Conservation (phyloP, 805 yeast species). For the Komagataella pseudopastoris region DNA sequence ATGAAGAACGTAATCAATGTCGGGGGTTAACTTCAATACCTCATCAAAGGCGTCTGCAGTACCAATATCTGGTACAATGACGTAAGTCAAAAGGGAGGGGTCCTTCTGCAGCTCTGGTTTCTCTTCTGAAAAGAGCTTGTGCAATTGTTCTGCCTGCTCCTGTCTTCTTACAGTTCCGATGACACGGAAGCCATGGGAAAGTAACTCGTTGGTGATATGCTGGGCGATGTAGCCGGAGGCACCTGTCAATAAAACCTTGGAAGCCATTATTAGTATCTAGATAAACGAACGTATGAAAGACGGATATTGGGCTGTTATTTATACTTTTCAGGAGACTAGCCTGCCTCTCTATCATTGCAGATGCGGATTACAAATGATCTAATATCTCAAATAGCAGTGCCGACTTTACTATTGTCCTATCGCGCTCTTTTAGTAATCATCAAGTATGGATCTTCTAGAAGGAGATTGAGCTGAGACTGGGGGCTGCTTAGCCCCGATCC, state of each 20-base stretch:
- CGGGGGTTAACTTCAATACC: constrained; percentile 24
- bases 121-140: constrained; percentile 15
- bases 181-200: constrained; percentile 27
- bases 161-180: constrained; percentile 37
- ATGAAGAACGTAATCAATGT: constrained; percentile 30
- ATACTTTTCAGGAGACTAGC: constrained; percentile 26
- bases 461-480: no score
- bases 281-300: constrained; percentile 26
- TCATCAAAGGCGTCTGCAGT: constrained; percentile 31
- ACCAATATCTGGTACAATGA: constrained; percentile 18
- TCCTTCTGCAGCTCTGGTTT: constrained; percentile 15
- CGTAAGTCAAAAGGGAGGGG: constrained; percentile 18
- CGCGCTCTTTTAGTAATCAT: not conserved
- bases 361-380: constrained; percentile 13
- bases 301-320: constrained; percentile 17
- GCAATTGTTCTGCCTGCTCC: constrained; percentile 25
- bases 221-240: constrained; percentile 42
- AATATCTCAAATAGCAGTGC: constrained; percentile 1
- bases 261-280: constrained; percentile 26
- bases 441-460: no score
- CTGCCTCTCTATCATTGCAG: constrained; percentile 14
- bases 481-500: no score
- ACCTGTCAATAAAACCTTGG: constrained; percentile 41
- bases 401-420: no score
- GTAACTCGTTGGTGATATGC: constrained; percentile 27